These are phyloP conservation scores for Ogataea dorogensis DNA, from an alignment of 805 yeast species.

Conservation along the genomic window DNA sequence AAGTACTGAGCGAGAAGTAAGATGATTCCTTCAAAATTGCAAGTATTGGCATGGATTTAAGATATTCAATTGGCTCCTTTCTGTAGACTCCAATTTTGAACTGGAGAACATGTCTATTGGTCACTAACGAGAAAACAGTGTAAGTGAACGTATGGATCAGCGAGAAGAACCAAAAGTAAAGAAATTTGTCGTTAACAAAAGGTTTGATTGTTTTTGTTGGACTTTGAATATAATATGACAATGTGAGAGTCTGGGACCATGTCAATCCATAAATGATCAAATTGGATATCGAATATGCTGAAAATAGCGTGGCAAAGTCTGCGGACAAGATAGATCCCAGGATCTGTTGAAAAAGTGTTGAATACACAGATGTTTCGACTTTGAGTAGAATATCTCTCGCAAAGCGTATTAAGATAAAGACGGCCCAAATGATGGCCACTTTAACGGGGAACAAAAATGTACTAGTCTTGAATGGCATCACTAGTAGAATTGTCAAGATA, in stretches of 20 bases:
- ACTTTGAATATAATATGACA: constrained; percentile 31
- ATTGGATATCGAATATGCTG: constrained; percentile 26
- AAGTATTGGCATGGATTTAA: constrained; percentile 25
- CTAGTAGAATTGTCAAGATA: constrained; percentile 19
- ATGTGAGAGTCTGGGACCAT: constrained; percentile 21
- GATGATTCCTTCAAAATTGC: constrained; percentile 39
- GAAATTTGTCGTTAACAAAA: constrained; percentile 41
- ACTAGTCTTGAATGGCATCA: constrained; percentile 24
- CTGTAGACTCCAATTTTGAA: constrained; percentile 45
- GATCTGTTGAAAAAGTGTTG: constrained; percentile 27
- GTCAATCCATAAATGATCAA: constrained; percentile 19
- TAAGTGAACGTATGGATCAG: constrained; percentile 43
- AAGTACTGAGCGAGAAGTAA: constrained; percentile 31
- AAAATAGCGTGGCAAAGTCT: constrained; percentile 21
- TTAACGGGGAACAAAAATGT: constrained; percentile 28
- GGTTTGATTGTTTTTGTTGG: constrained; percentile 42
- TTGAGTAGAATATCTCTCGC: constrained; percentile 30
- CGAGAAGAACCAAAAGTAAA: constrained; percentile 50
- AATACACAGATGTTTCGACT: constrained; percentile 25
- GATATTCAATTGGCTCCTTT: constrained; percentile 37
- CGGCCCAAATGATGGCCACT: constrained; percentile 27
- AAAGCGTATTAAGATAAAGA: constrained; percentile 29
- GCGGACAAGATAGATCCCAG: constrained; percentile 26
- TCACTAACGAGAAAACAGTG: constrained; percentile 47
- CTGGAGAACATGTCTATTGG: constrained; percentile 54